Evolutionary conservation across 2,329 filamentous ascomycete genomes (phyloP).

Genomic region (Cladosporium velox): DNA sequence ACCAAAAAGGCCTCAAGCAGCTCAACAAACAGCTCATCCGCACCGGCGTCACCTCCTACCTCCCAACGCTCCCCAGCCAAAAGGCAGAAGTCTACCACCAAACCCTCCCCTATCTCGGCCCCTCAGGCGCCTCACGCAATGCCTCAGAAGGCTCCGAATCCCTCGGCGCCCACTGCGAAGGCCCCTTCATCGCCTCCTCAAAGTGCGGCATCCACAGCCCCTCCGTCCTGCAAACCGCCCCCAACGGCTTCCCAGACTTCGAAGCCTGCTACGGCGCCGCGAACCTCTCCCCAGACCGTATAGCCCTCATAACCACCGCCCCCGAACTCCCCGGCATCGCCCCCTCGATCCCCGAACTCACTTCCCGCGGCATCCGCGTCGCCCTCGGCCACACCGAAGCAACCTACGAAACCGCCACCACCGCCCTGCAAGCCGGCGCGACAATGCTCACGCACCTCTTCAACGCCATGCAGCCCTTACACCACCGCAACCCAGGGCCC

Average conservation of each 20-base stretch:
- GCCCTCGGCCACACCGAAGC: conserved; percentile 86
- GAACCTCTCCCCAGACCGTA: conserved; percentile 59
- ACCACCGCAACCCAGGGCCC: conserved; percentile 87
- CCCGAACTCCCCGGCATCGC: conserved; percentile 71
- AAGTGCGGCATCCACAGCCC: conserved; percentile 86
- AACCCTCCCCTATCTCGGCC: conserved; percentile 75
- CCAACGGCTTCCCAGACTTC: conserved; percentile 65
- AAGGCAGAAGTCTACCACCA: conserved; percentile 78
- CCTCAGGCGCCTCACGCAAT: conserved; percentile 62
- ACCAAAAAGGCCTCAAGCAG: conserved; percentile 69
- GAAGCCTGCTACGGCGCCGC: conserved; percentile 70
- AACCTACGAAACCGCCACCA: conserved; percentile 77
- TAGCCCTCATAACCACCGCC: conserved; percentile 84
- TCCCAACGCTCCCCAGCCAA: conserved; percentile 84
- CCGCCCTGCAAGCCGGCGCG: conserved; percentile 71
- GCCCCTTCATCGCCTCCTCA: conserved; percentile 78
- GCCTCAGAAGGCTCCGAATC: conserved; percentile 77
- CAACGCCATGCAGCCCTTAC: conserved; percentile 88
- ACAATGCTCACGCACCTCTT: conserved; percentile 92
- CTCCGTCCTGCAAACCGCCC: conserved; percentile 64
- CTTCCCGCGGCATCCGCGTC: conserved; percentile 67
- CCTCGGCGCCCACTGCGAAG: conserved; percentile 87
- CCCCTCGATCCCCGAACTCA: conserved; percentile 66
- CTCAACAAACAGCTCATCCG: conserved; percentile 71
- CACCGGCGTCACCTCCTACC: conserved; percentile 84